Evolutionary conservation across 2,329 filamentous ascomycete genomes (phyloP).

Genomic region (Esteya vermicola): DNA sequence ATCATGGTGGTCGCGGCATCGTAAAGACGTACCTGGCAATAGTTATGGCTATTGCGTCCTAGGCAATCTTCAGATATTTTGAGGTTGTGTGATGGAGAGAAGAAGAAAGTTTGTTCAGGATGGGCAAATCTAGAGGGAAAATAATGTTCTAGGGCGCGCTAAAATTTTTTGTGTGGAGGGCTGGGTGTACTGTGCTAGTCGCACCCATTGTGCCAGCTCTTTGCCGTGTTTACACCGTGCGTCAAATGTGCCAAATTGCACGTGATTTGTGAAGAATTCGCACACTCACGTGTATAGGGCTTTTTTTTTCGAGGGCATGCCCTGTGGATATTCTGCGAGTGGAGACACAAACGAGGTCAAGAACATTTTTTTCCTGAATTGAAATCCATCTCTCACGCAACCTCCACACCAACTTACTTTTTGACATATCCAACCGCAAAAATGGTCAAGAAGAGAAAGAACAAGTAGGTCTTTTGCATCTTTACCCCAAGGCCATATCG

Average conservation of each 20-base stretch:
- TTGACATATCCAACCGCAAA: slow-evolving; percentile 8
- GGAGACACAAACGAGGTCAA: no score
- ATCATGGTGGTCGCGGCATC: slow-evolving; percentile 5
- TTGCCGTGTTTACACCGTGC: neutral
- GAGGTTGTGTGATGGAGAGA: slow-evolving; percentile 2
- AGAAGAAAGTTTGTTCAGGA: slow-evolving; percentile 1
- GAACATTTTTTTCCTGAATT: slow-evolving; percentile 1
- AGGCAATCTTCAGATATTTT: slow-evolving; percentile 13
- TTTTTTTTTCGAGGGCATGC: neutral
- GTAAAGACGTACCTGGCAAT: slow-evolving; percentile 14
- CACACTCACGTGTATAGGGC: neutral
- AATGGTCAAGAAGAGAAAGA: slow-evolving; percentile 19
- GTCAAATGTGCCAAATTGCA: neutral
- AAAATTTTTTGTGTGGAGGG: neutral
- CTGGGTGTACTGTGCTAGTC: neutral
- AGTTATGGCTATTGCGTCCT: slow-evolving; percentile 13
- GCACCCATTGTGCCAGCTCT: neutral
- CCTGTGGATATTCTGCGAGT: neutral
- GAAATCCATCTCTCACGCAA: no score
- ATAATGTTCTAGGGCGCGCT: neutral
- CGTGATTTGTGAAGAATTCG: no score
- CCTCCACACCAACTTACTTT: slow-evolving; percentile 4
- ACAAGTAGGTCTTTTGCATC: slow-evolving; percentile 33
- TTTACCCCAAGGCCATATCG: neutral
- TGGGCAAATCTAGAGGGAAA: neutral